Base-by-base conservation (phyloP, 1,139 yeast genomes). In the Komagataea norvegica region DNA sequence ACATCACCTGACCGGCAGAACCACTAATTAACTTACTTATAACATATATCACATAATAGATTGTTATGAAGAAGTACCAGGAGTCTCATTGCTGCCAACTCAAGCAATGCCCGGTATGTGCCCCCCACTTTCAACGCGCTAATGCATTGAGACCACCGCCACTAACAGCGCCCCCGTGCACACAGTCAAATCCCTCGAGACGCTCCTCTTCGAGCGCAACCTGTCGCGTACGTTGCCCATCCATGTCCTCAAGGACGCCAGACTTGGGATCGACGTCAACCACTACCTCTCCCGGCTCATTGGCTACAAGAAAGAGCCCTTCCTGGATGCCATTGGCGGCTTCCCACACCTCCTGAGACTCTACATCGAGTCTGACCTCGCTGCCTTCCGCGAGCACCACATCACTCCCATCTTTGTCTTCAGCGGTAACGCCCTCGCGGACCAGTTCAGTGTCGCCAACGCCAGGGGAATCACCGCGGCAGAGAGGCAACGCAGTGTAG, bases 241-340 rank as follows among this genome's bases (percentile, higher is more conserved):
- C 48, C 85, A 82, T 28, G 64, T 77, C 8, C 66, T 88, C 46
- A 75, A 70, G 45, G 79, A 80, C 52, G 73, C 89, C 29, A 75
- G 82, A 13, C 63, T 88, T 37, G 96, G 96, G 37, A 83, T 88
- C 34, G 96, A 88, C 56, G 93, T 82, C 16, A 85, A 79, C 48
- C 88, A 86, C 56, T 86, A 86, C 52, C 62, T 84, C 33, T 67
- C 81, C 26, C 64, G 86, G 41, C 67, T 83, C 33, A 63, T 83
- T 45, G 71, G 80, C 6, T 68, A 66, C 47, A 79, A 79, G 47
- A 77, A 77, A 42, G 95, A 86, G 51, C 84, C 84, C 37, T 74
- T 74, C 46, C 63, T 80, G 35, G 84, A 82, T 35, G 95, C 94
- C 5, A 72, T 84, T 46, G 95, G 95, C 8, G 95, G 95, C 0